These are phyloP conservation scores for Brasenia schreberi DNA, from an alignment of 164 flowering plant genomes.

Conservation along the genomic window DNA sequence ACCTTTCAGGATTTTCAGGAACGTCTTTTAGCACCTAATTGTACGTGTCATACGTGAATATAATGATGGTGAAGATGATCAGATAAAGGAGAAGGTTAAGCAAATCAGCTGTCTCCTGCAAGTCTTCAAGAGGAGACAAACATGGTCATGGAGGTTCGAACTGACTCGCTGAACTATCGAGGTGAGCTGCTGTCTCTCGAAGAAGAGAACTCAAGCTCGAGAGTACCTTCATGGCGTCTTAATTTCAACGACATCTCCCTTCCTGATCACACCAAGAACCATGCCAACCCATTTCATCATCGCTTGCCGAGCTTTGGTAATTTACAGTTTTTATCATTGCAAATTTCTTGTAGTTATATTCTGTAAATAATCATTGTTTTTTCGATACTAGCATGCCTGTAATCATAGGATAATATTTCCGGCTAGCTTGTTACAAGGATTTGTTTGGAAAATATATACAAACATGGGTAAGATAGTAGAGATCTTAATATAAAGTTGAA, in stretches of 20 bases:
- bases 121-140: not conserved
- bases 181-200: conserved; percentile 23
- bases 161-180: conserved; percentile 18
- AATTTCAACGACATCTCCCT: conserved; percentile 20
- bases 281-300: conserved; percentile 2
- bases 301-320: conserved; percentile 6
- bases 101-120: not conserved
- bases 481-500: too few relatives aligned
- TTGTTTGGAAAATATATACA: too few relatives aligned
- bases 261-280: conserved; percentile 12
- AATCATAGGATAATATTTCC: too few relatives aligned
- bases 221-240: conserved; percentile 37
- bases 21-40: not conserved
- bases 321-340: not conserved
- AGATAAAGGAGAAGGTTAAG: not conserved
- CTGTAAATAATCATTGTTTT: too few relatives aligned
- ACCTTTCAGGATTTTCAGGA: too few relatives aligned
- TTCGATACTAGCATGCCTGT: too few relatives aligned
- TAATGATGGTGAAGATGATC: not conserved
- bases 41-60: not conserved
- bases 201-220: conserved; percentile 10
- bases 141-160: conserved; percentile 6
- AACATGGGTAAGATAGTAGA: too few relatives aligned
- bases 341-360: too few relatives aligned
- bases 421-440: too few relatives aligned